Evolutionary conservation across 345 rosid genomes (phyloP).

Genomic region (Eucalyptus curtisii): DNA sequence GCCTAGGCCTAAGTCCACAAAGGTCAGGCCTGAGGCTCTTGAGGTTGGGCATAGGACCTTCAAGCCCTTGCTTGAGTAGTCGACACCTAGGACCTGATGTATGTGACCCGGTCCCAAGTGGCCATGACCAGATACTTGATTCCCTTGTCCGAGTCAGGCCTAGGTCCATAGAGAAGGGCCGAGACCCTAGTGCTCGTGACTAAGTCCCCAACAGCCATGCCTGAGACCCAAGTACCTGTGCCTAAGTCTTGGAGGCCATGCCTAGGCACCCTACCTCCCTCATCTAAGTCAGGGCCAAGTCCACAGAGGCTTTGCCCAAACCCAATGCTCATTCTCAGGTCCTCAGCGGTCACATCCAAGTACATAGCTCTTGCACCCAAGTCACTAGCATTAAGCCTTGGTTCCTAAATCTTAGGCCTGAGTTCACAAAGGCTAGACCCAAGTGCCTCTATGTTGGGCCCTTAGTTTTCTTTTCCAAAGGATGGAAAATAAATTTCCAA

Average conservation of each 20-base stretch:
- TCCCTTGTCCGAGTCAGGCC: not conserved
- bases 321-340: not conserved
- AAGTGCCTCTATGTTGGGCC: not conserved
- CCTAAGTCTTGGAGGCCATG: not conserved
- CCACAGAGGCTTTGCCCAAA: not conserved
- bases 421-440: not conserved
- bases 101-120: not conserved
- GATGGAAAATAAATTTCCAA: not conserved
- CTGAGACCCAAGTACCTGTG: rapidly evolving
- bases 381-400: not conserved
- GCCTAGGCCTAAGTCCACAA: not conserved
- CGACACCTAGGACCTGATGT: not conserved
- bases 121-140: not conserved
- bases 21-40: rapidly evolving
- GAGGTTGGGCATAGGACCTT: not conserved
- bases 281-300: not conserved
- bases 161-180: not conserved
- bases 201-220: not conserved
- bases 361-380: not conserved
- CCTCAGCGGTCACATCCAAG: rapidly evolving
- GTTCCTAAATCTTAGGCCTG: not conserved
- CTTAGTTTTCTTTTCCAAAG: not conserved
- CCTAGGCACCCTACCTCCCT: not conserved
- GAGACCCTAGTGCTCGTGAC: not conserved
- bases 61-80: not conserved